phyloP scores from a whole-genome alignment of 352 stramenopile species.

The Peronosclerospora sorghi region DNA sequence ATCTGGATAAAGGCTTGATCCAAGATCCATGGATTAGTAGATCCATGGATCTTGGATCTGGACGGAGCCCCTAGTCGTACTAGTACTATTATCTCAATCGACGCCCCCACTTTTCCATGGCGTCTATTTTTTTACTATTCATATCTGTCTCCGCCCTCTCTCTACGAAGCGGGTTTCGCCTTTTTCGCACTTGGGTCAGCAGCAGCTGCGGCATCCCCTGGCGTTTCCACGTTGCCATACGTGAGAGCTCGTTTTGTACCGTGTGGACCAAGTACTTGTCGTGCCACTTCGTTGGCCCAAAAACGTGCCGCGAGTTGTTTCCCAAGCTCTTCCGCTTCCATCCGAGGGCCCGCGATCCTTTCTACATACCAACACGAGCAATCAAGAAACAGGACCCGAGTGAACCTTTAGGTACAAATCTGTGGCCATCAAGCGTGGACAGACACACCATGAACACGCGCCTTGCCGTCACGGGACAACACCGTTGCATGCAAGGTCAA shows the following conservation, averaged over 20 bases:
- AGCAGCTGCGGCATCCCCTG: constrained; percentile 56
- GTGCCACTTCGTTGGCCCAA: constrained; percentile 37
- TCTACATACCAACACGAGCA: constrained; percentile 8
- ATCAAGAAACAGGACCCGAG: neutral
- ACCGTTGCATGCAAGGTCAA: constrained; percentile 62
- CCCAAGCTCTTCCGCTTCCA: constrained; percentile 48
- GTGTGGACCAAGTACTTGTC: constrained; percentile 44
- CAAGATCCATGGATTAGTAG: no score
- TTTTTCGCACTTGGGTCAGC: constrained; percentile 8
- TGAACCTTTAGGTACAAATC: no score
- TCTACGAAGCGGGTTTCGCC: constrained; percentile 6
- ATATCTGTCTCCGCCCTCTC: no score
- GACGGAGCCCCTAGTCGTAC: no score
- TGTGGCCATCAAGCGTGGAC: no score
- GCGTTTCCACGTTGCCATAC: constrained; percentile 58
- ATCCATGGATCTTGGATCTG: no score
- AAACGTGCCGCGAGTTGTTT: constrained; percentile 56
- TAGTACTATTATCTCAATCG: no score
- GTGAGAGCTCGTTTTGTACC: constrained; percentile 66
- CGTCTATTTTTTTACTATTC: no score
- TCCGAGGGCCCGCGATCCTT: constrained; percentile 42
- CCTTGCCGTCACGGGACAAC: constrained; percentile 61
- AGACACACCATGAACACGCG: constrained; percentile 32
- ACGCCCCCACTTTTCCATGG: no score
- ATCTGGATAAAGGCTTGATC: no score